These are phyloP conservation scores for Funneliformis caledonium DNA, from an alignment of 371 early-diverging fungal species.

Conservation along the genomic window DNA sequence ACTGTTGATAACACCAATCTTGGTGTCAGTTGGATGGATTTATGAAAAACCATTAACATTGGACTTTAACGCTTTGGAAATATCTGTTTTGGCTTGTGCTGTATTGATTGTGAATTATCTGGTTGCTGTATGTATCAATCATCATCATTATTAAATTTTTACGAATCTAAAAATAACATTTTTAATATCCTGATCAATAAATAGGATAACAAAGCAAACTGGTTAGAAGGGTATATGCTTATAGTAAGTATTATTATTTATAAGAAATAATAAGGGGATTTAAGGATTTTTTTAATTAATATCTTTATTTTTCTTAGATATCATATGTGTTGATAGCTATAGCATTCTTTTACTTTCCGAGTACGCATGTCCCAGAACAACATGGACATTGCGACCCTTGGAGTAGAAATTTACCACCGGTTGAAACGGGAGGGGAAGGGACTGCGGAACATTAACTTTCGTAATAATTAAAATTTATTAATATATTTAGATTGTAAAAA, in stretches of 20 bases:
- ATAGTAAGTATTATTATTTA: conserved; percentile 31
- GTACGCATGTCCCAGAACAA: not conserved
- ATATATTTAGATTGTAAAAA: too few species aligned
- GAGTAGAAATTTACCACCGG: conserved; percentile 13
- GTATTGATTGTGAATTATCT: conserved; percentile 35
- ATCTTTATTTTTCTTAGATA: not conserved
- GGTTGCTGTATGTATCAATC: conserved; percentile 24
- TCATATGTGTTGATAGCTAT: conserved; percentile 35
- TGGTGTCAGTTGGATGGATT: conserved; percentile 27
- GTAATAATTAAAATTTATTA: too few species aligned
- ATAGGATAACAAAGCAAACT: conserved; percentile 30
- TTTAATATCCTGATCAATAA: too few species aligned
- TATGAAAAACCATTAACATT: conserved; percentile 19
- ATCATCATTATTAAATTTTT: too few species aligned
- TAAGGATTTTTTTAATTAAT: not conserved
- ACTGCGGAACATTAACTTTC: too few species aligned
- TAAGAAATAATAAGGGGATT: not conserved
- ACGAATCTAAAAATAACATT: too few species aligned
- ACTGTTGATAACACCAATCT: conserved; percentile 21
- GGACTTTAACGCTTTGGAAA: conserved; percentile 35
- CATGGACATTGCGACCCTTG: conserved; percentile 15
- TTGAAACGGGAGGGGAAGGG: too few species aligned
- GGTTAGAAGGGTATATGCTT: conserved; percentile 38
- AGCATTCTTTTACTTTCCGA: conserved; percentile 36
- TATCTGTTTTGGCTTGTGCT: conserved; percentile 31